Conservation (phyloP, 2,329 filamentous ascomycete species). For the Berkeleyomyces basicola region DNA sequence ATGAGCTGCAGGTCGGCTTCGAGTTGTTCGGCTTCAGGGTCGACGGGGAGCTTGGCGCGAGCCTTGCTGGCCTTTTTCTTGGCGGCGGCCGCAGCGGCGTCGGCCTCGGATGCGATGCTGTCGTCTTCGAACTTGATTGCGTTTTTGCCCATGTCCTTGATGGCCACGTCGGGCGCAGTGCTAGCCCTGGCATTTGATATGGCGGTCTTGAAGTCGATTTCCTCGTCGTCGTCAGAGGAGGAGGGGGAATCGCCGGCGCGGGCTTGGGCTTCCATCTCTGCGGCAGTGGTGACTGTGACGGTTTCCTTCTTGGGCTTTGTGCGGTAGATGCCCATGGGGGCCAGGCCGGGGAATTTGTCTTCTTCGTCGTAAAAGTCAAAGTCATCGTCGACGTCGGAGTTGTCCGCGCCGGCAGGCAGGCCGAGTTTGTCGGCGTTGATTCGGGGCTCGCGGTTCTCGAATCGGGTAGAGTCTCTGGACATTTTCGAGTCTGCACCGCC, state of each 20-base stretch:
- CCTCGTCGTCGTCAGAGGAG: conserved; percentile 11
- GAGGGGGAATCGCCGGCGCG: conserved; percentile 2
- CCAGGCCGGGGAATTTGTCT: conserved; percentile 19
- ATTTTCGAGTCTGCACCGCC: conserved; percentile 19
- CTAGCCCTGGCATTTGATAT: conserved; percentile 9
- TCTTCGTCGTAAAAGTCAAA: conserved; percentile 28
- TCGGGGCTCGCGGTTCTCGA: conserved; percentile 26
- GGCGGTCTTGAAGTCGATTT: conserved; percentile 14
- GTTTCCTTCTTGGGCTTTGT: conserved; percentile 12
- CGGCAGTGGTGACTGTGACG: conserved; percentile 10
- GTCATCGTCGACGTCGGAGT: conserved; percentile 31
- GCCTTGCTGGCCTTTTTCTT: conserved; percentile 18
- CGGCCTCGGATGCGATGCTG: conserved; percentile 17
- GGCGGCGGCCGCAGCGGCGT: conserved; percentile 15
- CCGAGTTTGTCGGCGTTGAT: conserved; percentile 42
- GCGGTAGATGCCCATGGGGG: conserved; percentile 39
- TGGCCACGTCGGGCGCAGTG: conserved; percentile 33
- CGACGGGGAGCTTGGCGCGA: conserved; percentile 14
- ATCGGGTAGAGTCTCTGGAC: conserved; percentile 18
- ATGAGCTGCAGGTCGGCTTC: conserved; percentile 27
- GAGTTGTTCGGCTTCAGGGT: conserved; percentile 18
- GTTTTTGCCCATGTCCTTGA: conserved; percentile 31
- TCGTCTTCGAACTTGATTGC: conserved; percentile 28
- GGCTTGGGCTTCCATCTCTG: conserved; percentile 11
- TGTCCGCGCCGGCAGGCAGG: conserved; percentile 21